Conservation (phyloP, 2,329 filamentous ascomycete genomes). For the Emergomyces orientalis region DNA sequence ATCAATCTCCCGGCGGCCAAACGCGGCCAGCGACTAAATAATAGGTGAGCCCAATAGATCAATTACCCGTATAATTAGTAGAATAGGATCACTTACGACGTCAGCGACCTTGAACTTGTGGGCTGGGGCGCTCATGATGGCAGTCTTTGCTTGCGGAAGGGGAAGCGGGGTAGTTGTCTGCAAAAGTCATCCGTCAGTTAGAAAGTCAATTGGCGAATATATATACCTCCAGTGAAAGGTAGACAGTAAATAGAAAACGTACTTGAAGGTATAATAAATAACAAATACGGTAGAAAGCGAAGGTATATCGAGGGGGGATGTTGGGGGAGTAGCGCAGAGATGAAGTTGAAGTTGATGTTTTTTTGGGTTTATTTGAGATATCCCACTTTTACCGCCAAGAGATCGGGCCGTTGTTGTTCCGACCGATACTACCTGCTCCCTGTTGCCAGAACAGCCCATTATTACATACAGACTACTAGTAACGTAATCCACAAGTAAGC, state of each 20-base stretch:
- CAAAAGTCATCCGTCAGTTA: slow-evolving; percentile 4
- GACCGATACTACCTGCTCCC: background rate
- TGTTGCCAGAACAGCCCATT: no score
- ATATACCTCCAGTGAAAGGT: slow-evolving; percentile 6
- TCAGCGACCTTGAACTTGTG: slow-evolving; percentile 97
- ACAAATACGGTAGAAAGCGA: background rate
- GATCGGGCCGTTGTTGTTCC: slow-evolving; percentile 4
- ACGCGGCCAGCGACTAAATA: slow-evolving; percentile 71
- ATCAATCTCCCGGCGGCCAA: slow-evolving; percentile 98
- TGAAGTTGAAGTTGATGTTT: slow-evolving; percentile 9
- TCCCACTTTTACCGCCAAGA: background rate
- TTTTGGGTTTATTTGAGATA: background rate
- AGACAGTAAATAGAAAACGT: slow-evolving; percentile 7
- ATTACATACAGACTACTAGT: no score
- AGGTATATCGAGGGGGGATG: background rate
- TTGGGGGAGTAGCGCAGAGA: background rate
- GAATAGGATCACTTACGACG: slow-evolving; percentile 47
- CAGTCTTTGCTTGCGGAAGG: slow-evolving; percentile 17
- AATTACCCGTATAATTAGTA: slow-evolving; percentile 9
- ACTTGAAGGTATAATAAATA: slow-evolving; percentile 7
- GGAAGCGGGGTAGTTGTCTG: slow-evolving; percentile 13
- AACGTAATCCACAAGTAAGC: no score
- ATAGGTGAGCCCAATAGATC: slow-evolving; percentile 4
- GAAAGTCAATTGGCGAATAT: background rate
- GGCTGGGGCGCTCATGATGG: slow-evolving; percentile 64